These are phyloP conservation scores for Chaetomium olivaceum DNA, from an alignment of 2,329 filamentous ascomycete species.

Conservation along the genomic window DNA sequence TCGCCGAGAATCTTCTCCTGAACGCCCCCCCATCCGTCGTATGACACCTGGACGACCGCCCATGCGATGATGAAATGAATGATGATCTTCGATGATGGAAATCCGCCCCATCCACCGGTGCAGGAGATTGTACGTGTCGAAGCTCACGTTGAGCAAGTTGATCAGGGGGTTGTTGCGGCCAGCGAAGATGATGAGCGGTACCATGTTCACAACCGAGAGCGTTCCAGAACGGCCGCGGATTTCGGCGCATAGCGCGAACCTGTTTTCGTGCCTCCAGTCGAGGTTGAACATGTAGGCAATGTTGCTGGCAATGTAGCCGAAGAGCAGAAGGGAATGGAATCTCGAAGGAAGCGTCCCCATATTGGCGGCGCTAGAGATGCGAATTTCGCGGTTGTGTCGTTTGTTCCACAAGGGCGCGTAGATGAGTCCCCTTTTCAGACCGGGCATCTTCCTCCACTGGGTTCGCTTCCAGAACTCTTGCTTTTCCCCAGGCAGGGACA, in stretches of 20 bases:
- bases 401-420: conserved; percentile 66
- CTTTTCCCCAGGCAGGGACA: conserved; percentile 52
- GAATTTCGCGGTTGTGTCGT: conserved; percentile 60
- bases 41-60: conserved; percentile 69
- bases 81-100: conserved; percentile 66
- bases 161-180: conserved; percentile 94
- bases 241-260: conserved; percentile 71
- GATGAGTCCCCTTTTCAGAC: conserved; percentile 61
- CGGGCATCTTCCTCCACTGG: conserved; percentile 62
- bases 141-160: conserved; percentile 76
- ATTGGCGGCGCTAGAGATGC: conserved; percentile 46
- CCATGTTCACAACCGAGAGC: conserved; percentile 84
- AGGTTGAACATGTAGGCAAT: conserved; percentile 62
- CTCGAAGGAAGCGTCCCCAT: conserved; percentile 66
- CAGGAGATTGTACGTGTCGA: conserved; percentile 92
- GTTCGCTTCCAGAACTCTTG: conserved; percentile 61
- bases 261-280: conserved; percentile 59
- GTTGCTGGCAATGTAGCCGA: conserved; percentile 61
- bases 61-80: conserved; percentile 71
- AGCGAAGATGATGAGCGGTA: conserved; percentile 85
- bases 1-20: conserved; percentile 55
- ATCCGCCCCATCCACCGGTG: conserved; percentile 82
- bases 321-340: conserved; percentile 60
- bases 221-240: conserved; percentile 83
- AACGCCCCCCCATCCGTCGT: conserved; percentile 63